Evolutionary conservation across 305 asterid species (phyloP).

Genomic region (Lippia alba): DNA sequence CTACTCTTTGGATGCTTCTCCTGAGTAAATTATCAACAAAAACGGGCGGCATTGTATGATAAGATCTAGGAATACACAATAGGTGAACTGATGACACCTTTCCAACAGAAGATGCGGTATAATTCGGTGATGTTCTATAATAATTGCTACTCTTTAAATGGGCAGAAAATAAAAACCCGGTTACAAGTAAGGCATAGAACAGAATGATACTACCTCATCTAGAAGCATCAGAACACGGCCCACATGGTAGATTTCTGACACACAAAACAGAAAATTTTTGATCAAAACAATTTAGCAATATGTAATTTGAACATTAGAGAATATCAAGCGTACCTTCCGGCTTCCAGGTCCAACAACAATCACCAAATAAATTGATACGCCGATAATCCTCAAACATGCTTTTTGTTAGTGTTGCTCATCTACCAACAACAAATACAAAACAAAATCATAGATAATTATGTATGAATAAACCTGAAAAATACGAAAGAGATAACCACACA

Average conservation of each 20-base stretch:
- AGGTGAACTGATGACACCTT: slow-evolving; percentile 24
- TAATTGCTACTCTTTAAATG: slow-evolving; percentile 1
- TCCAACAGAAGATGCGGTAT: background rate
- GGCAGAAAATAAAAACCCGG: too few relatives aligned
- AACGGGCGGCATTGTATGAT: slow-evolving; percentile 35
- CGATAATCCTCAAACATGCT: slow-evolving; percentile 80
- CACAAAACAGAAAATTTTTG: slow-evolving; percentile 40
- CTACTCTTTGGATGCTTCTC: slow-evolving; percentile 53
- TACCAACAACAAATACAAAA: slow-evolving; percentile 26
- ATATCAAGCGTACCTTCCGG: slow-evolving; percentile 70
- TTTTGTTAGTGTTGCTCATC: slow-evolving; percentile 31
- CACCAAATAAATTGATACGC: slow-evolving; percentile 74
- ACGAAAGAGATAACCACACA: background rate
- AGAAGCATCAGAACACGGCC: slow-evolving; percentile 92
- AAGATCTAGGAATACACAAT: slow-evolving; percentile 25
- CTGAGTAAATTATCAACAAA: slow-evolving; percentile 39
- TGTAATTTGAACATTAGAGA: slow-evolving; percentile 26
- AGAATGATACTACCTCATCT: slow-evolving; percentile 58
- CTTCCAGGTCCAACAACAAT: slow-evolving; percentile 99
- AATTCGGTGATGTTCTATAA: background rate
- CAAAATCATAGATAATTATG: background rate
- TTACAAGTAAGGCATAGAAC: slow-evolving; percentile 20
- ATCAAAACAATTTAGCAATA: slow-evolving; percentile 35
- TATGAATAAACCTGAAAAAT: background rate
- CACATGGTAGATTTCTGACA: slow-evolving; percentile 95